Percentiles rank a stretch among this genome's conserved stretches.
phyloP scores from a whole-genome alignment of 805 yeast genomes.

The Wickerhamiella australiensis region DNA sequence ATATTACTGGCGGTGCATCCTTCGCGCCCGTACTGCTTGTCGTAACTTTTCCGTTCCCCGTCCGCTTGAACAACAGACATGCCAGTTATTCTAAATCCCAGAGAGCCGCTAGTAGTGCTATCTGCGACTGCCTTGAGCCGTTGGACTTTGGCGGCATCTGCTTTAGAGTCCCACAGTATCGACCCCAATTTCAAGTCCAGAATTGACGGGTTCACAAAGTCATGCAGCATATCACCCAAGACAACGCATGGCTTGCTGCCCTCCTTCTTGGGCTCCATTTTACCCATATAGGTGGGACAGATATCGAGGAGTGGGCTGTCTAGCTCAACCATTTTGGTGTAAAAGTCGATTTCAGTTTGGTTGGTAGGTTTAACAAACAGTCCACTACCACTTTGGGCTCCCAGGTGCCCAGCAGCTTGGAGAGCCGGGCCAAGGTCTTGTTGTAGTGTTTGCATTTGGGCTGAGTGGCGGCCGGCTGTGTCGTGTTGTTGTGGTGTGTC shows the following conservation, averaged over 20 bases:
- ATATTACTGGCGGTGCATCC: constrained; percentile 31
- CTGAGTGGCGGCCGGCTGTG: too few species aligned
- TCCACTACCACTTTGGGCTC: constrained; percentile 52
- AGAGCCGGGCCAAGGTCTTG: constrained; percentile 29
- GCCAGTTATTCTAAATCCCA: constrained; percentile 75
- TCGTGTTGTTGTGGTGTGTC: too few species aligned
- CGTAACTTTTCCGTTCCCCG: constrained; percentile 39
- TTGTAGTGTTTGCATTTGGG: background rate
- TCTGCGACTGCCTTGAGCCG: constrained; percentile 54
- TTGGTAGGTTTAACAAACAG: constrained; percentile 61
- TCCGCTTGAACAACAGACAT: constrained; percentile 45
- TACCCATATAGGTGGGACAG: constrained; percentile 54
- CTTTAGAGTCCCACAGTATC: constrained; percentile 46
- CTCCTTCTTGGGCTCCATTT: constrained; percentile 26
- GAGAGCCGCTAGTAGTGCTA: constrained; percentile 67
- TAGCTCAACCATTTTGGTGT: constrained; percentile 30
- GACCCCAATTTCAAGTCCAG: constrained; percentile 78
- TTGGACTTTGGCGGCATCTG: constrained; percentile 45
- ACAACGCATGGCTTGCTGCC: constrained; percentile 35
- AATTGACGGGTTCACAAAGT: constrained; percentile 54
- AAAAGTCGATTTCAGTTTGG: constrained; percentile 64
- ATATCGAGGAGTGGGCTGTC: constrained; percentile 23
- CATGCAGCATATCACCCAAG: constrained; percentile 54
- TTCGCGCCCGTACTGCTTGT: constrained; percentile 61
- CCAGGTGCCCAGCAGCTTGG: constrained; percentile 91